phyloP scores from a whole-genome alignment of 148 eudicot genomes.

The Pouteria glomerata region DNA sequence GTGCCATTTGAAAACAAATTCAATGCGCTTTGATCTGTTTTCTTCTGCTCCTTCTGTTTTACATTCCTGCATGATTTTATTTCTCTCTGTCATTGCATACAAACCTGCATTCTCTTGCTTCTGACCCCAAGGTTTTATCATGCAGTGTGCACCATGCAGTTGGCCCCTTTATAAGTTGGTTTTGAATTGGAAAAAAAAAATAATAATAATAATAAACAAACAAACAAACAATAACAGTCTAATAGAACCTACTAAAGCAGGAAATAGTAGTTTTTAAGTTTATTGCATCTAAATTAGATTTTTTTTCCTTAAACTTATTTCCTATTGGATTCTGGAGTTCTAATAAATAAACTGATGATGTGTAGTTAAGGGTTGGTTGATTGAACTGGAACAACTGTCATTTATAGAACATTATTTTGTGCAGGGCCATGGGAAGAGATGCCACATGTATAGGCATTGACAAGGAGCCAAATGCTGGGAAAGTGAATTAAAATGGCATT shows the following conservation, averaged over 20 bases:
- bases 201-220: too few species aligned
- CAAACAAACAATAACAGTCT: background rate
- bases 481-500: conserved; percentile 42
- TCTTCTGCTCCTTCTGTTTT: too few species aligned
- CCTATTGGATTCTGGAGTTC: background rate
- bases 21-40: too few species aligned
- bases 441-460: conserved; percentile 53
- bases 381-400: background rate
- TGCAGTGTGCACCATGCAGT: too few species aligned
- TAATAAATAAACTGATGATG: background rate
- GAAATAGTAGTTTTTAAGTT: background rate
- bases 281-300: background rate
- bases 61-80: too few species aligned
- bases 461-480: conserved; percentile 35
- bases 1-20: too few species aligned
- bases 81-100: too few species aligned
- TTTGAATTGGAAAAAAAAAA: background rate
- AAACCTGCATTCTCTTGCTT: conserved; percentile 2
- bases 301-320: too few species aligned
- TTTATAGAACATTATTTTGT: conserved; percentile 10
- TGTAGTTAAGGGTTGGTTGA: background rate
- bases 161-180: background rate
- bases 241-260: too few species aligned
- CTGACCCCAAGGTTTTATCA: background rate
- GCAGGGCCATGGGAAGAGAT: conserved; percentile 87